Percentiles rank a stretch among this genome's conserved stretches.
These are phyloP conservation scores for Plasmopara viticola DNA, from an alignment of 352 stramenopile genomes.

Conservation along the genomic window DNA sequence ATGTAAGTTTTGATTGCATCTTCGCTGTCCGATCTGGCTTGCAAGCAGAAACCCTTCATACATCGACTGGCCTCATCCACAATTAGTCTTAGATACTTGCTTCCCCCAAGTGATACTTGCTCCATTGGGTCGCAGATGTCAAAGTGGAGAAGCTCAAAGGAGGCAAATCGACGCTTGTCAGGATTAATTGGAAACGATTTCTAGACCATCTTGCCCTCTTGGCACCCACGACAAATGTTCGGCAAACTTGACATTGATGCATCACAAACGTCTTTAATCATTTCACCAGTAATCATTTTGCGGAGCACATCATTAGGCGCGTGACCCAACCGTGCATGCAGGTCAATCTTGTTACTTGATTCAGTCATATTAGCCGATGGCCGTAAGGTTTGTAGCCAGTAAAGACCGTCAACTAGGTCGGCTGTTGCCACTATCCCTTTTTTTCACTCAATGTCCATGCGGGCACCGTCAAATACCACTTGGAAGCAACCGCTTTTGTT, in stretches of 20 bases:
- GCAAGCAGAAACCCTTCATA: no score
- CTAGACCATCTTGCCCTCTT: neutral
- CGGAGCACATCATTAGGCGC: neutral
- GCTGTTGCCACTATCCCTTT: neutral
- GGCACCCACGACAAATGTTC: neutral
- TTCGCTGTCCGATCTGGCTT: no score
- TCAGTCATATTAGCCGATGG: neutral
- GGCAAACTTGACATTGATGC: neutral
- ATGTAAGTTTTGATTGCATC: no score
- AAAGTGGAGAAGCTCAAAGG: no score
- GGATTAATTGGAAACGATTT: neutral
- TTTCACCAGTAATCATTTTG: neutral
- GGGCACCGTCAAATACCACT: neutral
- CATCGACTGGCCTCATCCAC: no score
- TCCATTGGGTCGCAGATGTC: no score
- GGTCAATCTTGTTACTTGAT: neutral
- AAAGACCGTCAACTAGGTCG: constrained; percentile 2
- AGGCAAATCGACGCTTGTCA: no score
- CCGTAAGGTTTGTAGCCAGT: neutral
- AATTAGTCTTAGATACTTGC: no score
- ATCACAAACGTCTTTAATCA: neutral
- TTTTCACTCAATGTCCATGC: neutral
- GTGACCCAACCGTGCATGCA: neutral
- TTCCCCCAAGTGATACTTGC: no score
- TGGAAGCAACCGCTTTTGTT: constrained; percentile 1